Evolutionary conservation across 805 yeast species (phyloP), one percentile per base, ranked within the genome.

Genomic region (Nakazawaea pomicola): DNA sequence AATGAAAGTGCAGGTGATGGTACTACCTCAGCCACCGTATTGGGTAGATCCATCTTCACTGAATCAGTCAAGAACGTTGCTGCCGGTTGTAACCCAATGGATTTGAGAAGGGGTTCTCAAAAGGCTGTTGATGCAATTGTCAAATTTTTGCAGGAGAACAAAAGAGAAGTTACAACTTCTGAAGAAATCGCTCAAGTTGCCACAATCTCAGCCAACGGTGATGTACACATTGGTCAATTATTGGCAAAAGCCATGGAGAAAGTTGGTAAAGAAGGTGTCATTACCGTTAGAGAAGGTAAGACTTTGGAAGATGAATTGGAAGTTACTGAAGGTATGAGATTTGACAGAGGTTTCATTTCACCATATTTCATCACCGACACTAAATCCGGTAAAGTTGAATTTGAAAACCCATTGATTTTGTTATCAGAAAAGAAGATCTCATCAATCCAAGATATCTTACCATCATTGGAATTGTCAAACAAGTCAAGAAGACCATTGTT

Each of bases 21-120:
- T 67, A 91, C 99, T 50, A 91, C 99, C 29, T 83, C 95, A 33
- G 97, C 98, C 54, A 93, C 98, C 36, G 95, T 91, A 41, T 74
- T 91, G 54, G 98, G 97, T 53, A 85, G 95, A 65, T 83, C 96
- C 44, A 91, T 91, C 54, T 87, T 91, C 72, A 82, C 95, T 46
- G 97, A 93, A 68, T 78, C 95, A 23, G 95, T 91, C 47, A 89
- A 88, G 75, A 88, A 88, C 58, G 99, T 93, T 33, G 97, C 98
- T 47, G 96, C 98, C 43, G 99, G 99, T 47, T 90, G 96, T 68
- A 93, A 91, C 73, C 98, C 99, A 55, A 90, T 89, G 93, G 98
- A 91, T 58, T 76, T 91, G 60, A 86, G 98, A 77, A 81, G 93
- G 62, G 99, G 99, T 56, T 80, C 96, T 36, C 96, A 90, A 72